Percentiles rank a stretch among this genome's conserved stretches.
phyloP scores from a whole-genome alignment of 2,329 filamentous ascomycete genomes.

The Magnaporthiopsis poae region DNA sequence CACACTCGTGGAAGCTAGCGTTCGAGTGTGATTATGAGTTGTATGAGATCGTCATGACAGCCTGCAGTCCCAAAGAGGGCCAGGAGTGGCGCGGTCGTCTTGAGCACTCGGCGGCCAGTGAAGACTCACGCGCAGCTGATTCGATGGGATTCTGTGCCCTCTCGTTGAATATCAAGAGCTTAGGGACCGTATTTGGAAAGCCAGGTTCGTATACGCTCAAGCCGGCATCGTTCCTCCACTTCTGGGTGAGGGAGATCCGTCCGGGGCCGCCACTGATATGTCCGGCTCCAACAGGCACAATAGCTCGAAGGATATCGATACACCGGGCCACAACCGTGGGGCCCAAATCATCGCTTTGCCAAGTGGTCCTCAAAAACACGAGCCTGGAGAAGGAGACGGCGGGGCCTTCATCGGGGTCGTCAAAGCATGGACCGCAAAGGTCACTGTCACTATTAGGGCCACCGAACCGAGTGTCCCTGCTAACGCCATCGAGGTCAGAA shows the following conservation, averaged over 20 bases:
- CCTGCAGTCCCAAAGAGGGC: slow-evolving; percentile 73
- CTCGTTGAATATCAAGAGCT: slow-evolving; percentile 58
- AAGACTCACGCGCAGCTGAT: slow-evolving; percentile 36
- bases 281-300: slow-evolving; percentile 34
- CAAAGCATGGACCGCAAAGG: slow-evolving; percentile 52
- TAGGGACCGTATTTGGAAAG: slow-evolving; percentile 67
- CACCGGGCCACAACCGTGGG: slow-evolving; percentile 68
- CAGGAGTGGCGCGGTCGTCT: slow-evolving; percentile 68
- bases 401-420: slow-evolving; percentile 21
- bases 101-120: slow-evolving; percentile 36
- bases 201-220: slow-evolving; percentile 38
- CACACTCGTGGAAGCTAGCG: slow-evolving; percentile 83
- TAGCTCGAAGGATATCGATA: slow-evolving; percentile 63
- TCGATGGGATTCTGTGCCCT: slow-evolving; percentile 52
- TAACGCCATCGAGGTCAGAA: slow-evolving; percentile 66
- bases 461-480: slow-evolving; percentile 53
- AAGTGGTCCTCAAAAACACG: slow-evolving; percentile 82
- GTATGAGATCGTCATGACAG: slow-evolving; percentile 78
- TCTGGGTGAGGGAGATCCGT: not conserved
- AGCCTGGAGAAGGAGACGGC: slow-evolving; percentile 52
- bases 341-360: slow-evolving; percentile 55
- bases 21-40: slow-evolving; percentile 69
- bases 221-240: too few species aligned
- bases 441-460: slow-evolving; percentile 72
- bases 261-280: slow-evolving; percentile 3